Conservation (phyloP, 78 protist species). For the Dictyostelium purpureum region DNA sequence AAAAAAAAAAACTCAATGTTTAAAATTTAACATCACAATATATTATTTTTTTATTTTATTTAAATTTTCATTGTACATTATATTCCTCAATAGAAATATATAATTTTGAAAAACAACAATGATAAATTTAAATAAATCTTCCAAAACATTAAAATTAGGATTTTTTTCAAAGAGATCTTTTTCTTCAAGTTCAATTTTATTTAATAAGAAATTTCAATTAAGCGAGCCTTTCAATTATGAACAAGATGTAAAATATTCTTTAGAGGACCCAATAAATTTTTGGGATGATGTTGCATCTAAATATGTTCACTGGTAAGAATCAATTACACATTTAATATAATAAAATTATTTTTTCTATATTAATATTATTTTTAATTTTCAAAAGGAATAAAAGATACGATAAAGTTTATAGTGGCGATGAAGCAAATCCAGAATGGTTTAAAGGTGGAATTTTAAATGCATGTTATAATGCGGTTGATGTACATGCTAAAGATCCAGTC, state of each 20-base stretch:
- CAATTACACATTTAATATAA: too few species aligned
- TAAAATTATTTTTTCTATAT: not conserved
- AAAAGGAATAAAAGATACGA: not conserved
- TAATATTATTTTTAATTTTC: not conserved
- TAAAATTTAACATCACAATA: too few species aligned
- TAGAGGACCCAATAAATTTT: not conserved
- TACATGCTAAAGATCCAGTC: not conserved
- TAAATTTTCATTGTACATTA: too few species aligned
- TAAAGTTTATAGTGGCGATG: not conserved
- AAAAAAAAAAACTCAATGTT: too few species aligned
- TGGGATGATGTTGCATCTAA: conserved; percentile 28
- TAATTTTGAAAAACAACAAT: too few species aligned
- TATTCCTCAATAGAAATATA: too few species aligned
- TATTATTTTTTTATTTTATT: too few species aligned
- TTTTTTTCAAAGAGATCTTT: not conserved
- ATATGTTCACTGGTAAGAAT: not conserved
- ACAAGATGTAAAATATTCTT: conserved; percentile 1
- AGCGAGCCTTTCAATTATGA: conserved; percentile 36
- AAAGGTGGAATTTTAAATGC: conserved; percentile 11
- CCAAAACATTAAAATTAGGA: too few species aligned
- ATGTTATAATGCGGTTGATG: not conserved
- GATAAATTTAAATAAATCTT: too few species aligned
- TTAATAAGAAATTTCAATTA: not conserved
- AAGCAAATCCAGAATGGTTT: not conserved
- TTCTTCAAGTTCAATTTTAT: not conserved